Evolutionary conservation across 1,284 basidiomycete species (phyloP).

Genomic region (Ganoderma sinense): DNA sequence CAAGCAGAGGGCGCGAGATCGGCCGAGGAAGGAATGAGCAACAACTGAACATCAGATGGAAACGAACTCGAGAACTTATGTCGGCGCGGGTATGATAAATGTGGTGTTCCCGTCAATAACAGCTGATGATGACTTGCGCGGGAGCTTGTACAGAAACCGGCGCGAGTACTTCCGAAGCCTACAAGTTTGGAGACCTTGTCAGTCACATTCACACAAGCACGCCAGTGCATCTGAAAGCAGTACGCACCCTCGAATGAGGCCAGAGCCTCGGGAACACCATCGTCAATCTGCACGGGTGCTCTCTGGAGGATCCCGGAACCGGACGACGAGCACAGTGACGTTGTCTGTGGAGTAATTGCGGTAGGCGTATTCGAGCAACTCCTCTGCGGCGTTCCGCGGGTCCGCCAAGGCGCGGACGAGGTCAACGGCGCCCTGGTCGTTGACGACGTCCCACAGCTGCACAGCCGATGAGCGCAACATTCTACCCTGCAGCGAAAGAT

Average conservation of each 20-base stretch:
- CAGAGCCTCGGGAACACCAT: slow-evolving; percentile 24
- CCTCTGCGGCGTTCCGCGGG: slow-evolving; percentile 84
- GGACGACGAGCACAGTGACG: slow-evolving; percentile 81
- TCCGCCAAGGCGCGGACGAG: slow-evolving; percentile 80
- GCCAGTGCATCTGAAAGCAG: no score
- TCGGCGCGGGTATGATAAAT: slow-evolving; percentile 19
- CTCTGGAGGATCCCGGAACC: slow-evolving; percentile 63
- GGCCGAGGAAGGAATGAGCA: slow-evolving; percentile 1
- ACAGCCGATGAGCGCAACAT: slow-evolving; percentile 12
- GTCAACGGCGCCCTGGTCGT: slow-evolving; percentile 93
- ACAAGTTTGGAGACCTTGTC: background rate
- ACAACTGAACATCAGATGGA: background rate
- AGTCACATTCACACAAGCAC: background rate
- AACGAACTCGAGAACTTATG: background rate
- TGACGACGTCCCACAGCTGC: slow-evolving; percentile 96
- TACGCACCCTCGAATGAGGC: slow-evolving; percentile 25
- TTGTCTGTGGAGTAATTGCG: slow-evolving; percentile 92
- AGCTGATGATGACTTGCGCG: slow-evolving; percentile 27
- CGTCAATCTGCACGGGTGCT: slow-evolving; percentile 27
- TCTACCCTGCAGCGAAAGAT: slow-evolving; percentile 5
- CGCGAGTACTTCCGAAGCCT: slow-evolving; percentile 30
- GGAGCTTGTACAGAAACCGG: slow-evolving; percentile 26
- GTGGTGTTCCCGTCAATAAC: slow-evolving; percentile 19
- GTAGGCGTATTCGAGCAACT: slow-evolving; percentile 87
- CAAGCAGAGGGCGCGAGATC: slow-evolving; percentile 6